Conservation (phyloP, 345 rosid genomes). For the Syzygium aqueum region DNA sequence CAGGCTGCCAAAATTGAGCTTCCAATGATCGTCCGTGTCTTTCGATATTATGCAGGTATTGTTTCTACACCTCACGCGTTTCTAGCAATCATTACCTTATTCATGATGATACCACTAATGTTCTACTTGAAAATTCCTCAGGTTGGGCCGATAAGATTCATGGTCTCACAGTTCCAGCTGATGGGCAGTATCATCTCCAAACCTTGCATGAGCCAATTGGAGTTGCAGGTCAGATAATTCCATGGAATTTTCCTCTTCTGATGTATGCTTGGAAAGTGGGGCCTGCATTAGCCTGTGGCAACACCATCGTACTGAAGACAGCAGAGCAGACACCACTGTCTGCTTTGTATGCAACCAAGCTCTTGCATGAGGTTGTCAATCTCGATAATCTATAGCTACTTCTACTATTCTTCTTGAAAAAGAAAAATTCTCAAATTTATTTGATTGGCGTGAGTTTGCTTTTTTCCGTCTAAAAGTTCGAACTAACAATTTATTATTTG, state of each 20-base stretch:
- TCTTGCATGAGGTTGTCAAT: conserved; percentile 66
- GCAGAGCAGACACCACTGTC: conserved; percentile 94
- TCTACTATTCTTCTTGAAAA: background rate
- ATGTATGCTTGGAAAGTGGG: conserved; percentile 91
- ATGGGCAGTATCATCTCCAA: conserved; percentile 68
- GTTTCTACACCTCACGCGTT: background rate
- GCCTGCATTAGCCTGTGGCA: conserved; percentile 90
- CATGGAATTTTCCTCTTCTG: conserved; percentile 95
- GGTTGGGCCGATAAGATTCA: conserved; percentile 99
- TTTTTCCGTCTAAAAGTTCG: background rate
- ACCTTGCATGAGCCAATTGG: conserved; percentile 90
- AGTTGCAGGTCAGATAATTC: conserved; percentile 92
- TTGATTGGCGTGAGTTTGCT: background rate
- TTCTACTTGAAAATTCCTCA: conserved; percentile 10
- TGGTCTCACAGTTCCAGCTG: conserved; percentile 75
- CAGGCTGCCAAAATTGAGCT: conserved; percentile 66
- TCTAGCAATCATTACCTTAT: background rate
- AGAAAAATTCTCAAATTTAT: background rate
- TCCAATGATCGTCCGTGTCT: conserved; percentile 53
- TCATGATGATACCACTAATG: background rate
- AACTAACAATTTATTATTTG: conserved; percentile 1
- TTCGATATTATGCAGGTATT: conserved; percentile 90
- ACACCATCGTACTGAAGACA: conserved; percentile 77
- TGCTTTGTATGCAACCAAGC: conserved; percentile 47
- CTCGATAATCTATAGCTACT: no score